Conservation (phyloP, 140 eudicot species). For the Stevia rebaudiana region DNA sequence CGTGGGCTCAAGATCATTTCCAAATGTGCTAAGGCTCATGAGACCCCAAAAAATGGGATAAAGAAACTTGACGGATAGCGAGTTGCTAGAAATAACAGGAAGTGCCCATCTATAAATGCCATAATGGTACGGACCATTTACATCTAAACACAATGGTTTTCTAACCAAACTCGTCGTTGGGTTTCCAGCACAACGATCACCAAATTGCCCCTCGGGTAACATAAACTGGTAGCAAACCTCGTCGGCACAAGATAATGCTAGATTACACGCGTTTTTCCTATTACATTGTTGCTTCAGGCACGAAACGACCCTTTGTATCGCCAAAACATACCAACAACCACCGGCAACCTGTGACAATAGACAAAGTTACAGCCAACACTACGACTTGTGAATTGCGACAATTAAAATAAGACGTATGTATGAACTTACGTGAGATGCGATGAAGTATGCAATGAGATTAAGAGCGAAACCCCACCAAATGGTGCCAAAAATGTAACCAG, state of each 20-base stretch:
- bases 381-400: neutral
- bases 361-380: neutral
- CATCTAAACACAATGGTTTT: conserved; percentile 68
- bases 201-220: conserved; percentile 36
- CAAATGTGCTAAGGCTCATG: conserved; percentile 87
- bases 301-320: conserved; percentile 81
- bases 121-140: conserved; percentile 57
- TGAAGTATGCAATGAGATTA: conserved; percentile 92
- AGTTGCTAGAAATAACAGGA: conserved; percentile 86
- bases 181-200: conserved; percentile 60
- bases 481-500: conserved; percentile 93
- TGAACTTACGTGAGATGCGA: conserved; percentile 81
- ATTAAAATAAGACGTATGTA: no score
- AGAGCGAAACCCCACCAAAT: conserved; percentile 99
- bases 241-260: conserved; percentile 70
- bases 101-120: conserved; percentile 88
- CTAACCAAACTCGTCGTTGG: conserved; percentile 33
- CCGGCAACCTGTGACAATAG: conserved; percentile 66
- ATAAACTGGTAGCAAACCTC: conserved; percentile 68
- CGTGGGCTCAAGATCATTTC: conserved; percentile 92
- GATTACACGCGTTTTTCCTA: conserved; percentile 36
- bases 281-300: conserved; percentile 76
- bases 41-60: conserved; percentile 98
- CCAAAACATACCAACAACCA: conserved; percentile 96
- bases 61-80: conserved; percentile 70